Conservation (phyloP, 2,329 filamentous ascomycete species). For the Tolypocladium cylindrosporum region DNA sequence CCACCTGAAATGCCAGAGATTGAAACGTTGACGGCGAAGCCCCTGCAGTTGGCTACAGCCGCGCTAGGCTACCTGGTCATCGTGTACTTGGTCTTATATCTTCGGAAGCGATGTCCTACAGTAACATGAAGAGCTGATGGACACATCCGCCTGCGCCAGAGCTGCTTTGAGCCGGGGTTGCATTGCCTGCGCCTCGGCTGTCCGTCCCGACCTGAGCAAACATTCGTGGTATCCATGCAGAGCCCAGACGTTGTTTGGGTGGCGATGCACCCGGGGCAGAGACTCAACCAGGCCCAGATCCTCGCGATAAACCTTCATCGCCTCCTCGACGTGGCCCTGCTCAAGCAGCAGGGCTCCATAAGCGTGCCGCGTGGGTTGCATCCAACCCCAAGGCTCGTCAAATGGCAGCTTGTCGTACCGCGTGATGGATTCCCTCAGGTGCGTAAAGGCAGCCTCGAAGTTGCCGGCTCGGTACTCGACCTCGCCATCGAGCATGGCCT, state of each 20-base stretch:
- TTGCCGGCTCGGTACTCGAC: conserved; percentile 57
- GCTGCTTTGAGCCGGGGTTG: conserved; percentile 38
- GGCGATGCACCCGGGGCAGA: conserved; percentile 53
- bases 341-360: conserved; percentile 61
- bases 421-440: conserved; percentile 45
- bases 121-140: conserved; percentile 28
- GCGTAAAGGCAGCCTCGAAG: conserved; percentile 46
- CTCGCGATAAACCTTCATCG: conserved; percentile 45
- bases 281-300: conserved; percentile 51
- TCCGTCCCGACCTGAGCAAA: conserved; percentile 38
- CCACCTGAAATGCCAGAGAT: not conserved
- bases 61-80: not conserved
- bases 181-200: conserved; percentile 23
- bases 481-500: conserved; percentile 65
- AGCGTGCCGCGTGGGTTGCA: conserved; percentile 64
- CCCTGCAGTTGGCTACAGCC: not conserved
- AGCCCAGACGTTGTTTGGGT: conserved; percentile 68
- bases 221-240: conserved; percentile 67
- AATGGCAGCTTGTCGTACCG: conserved; percentile 57
- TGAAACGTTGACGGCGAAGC: not conserved
- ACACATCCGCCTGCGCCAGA: conserved; percentile 49
- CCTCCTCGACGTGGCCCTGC: conserved; percentile 48
- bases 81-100: conserved; percentile 6
- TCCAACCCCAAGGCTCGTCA: conserved; percentile 72
- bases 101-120: conserved; percentile 11